Base-by-base conservation (phyloP, 1,139 yeast species). In the Lodderomyces pseudojiufengensis region DNA sequence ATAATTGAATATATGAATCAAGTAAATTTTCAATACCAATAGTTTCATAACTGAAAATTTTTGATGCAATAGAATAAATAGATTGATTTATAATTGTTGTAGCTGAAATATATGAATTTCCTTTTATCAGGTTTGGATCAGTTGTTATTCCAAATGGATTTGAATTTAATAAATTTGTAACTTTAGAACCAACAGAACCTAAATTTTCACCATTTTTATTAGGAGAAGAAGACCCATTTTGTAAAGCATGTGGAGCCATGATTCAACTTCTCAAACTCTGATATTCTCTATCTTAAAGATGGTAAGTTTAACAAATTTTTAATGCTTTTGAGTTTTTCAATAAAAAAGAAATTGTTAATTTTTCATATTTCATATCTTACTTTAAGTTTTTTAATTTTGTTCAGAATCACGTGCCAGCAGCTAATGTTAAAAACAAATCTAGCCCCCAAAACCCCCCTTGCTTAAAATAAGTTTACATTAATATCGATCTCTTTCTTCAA, bases 21-120 rank as follows among this genome's bases (percentile, higher is more conserved):
- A 84, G 63, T 40, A 76, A 67, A 48, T 78, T 76, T 9, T 75
- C 70, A 33, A 78, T 75, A 10, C 84, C 84, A 27, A 84, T 72
- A 41, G 82, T 64, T 42, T 74, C 78, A 49, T 84, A 88, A 41
- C 83, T 75, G 61, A 88, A 88, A 37, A 88, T 70, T 48, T 78
- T 73, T 45, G 74, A 68, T 32, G 82, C 70, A 42, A 81, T 61
- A 24, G 83, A 65, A 55, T 82, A 85, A 27, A 84, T 63, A 5
- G 84, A 72, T 46, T 84, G 84, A 51, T 78, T 73, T 42, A 85
- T 73, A 31, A 84, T 63, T 35, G 78, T 69, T 47, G 70, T 69
- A n/a, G 85, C 78, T n/a, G 86, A 73, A 31, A 79, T 67, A 51
- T 80, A 77, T 32, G 62, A 65, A 11, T 75, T 60, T 25, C 75